Evolutionary conservation across 2,329 filamentous ascomycete genomes (phyloP).

Genomic region (Colletotrichum abscissum): DNA sequence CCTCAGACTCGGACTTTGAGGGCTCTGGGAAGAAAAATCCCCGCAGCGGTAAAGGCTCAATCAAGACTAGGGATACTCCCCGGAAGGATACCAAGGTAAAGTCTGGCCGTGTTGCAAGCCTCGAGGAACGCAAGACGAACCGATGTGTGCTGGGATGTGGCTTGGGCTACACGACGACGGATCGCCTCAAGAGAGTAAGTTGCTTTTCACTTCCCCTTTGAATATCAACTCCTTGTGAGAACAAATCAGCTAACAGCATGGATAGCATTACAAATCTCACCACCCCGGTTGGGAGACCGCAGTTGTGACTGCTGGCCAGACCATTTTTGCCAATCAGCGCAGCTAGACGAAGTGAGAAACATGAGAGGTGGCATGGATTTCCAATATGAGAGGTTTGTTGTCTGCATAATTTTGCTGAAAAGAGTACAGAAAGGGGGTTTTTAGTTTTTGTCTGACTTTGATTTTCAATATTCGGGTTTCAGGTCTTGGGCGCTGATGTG

Average conservation of each 20-base stretch:
- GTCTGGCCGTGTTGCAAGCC: neutral
- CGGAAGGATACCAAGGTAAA: neutral
- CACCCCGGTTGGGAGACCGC: neutral
- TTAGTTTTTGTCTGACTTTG: neutral
- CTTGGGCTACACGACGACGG: neutral
- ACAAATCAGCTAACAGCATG: neutral
- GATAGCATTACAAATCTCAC: neutral
- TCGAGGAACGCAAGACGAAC: neutral
- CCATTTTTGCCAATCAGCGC: neutral
- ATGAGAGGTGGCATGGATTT: neutral
- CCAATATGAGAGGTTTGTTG: neutral
- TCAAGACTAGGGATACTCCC: neutral
- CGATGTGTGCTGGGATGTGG: neutral
- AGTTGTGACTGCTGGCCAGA: neutral
- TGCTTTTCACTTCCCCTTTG: neutral
- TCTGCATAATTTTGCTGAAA: neutral
- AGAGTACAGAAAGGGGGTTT: neutral
- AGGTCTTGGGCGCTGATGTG: neutral
- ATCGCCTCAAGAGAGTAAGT: neutral
- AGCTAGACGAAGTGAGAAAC: no score
- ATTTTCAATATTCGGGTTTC: neutral
- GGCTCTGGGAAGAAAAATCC: no score
- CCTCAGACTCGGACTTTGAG: no score
- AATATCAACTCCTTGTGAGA: neutral
- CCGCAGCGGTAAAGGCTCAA: neutral